Evolutionary conservation across 768 basidiomycete species (phyloP).

Genomic region (Kwoniella shandongensis): DNA sequence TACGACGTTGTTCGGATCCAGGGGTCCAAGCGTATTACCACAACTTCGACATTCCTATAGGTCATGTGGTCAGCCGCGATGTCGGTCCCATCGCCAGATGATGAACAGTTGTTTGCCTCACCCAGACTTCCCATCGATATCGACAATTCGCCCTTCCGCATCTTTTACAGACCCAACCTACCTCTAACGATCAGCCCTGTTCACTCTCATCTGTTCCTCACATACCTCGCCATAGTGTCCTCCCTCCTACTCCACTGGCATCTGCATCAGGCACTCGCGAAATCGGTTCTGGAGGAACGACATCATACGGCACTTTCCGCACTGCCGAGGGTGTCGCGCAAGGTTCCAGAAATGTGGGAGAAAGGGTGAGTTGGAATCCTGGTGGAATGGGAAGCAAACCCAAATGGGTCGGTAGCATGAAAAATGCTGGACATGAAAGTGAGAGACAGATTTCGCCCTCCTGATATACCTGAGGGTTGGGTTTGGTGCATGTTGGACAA

Average conservation of each 20-base stretch:
- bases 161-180: constrained; percentile 39
- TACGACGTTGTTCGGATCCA: constrained; percentile 6
- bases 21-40: constrained; percentile 10
- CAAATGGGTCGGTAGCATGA: constrained; percentile 23
- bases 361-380: constrained; percentile 24
- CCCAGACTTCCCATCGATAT: constrained; percentile 44
- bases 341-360: constrained; percentile 13
- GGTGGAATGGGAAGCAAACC: constrained; percentile 31
- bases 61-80: neutral
- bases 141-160: constrained; percentile 44
- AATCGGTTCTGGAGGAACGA: constrained; percentile 24
- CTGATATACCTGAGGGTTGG: constrained; percentile 24
- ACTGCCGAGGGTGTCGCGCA: constrained; percentile 3
- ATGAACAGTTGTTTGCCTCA: constrained; percentile 9
- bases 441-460: constrained; percentile 38
- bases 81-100: no score
- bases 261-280: constrained; percentile 9
- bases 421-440: constrained; percentile 25
- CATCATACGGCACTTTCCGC: constrained; percentile 22
- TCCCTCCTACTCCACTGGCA: constrained; percentile 7
- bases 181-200: neutral
- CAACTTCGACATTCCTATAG: constrained; percentile 31
- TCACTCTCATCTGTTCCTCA: neutral
- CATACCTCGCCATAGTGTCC: constrained; percentile 18
- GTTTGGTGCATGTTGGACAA: constrained; percentile 16